Percentiles rank a stretch among this genome's conserved stretches.
phyloP scores from a whole-genome alignment of 495 filamentous ascomycete species.

The Podospora pseudocomata region DNA sequence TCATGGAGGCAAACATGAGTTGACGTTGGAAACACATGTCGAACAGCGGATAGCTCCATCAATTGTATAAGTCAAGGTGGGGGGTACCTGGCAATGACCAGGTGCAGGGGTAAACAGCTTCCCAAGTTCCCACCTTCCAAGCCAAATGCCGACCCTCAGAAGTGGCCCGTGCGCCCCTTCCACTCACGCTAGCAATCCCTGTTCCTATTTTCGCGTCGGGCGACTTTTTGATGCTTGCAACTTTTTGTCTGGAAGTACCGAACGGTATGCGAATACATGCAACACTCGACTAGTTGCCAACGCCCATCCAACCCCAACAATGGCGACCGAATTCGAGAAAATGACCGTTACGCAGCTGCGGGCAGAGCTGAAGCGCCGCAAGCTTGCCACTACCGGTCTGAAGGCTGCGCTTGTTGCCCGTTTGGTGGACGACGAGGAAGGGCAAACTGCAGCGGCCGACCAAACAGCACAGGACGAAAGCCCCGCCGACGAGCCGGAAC shows the following conservation, averaged over 20 bases:
- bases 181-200: neutral
- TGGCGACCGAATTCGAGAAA: constrained; percentile 55
- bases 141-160: constrained; percentile 3
- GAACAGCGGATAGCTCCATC: neutral
- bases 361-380: constrained; percentile 54
- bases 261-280: neutral
- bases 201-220: neutral
- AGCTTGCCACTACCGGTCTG: constrained; percentile 51
- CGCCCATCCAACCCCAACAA: constrained; percentile 20
- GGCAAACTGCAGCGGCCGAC: neutral
- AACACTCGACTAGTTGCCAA: neutral
- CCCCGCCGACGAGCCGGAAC: neutral
- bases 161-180: neutral
- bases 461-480: constrained; percentile 14
- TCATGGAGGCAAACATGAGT: neutral
- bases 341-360: constrained; percentile 59
- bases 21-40: neutral
- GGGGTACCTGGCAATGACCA: neutral
- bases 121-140: too few relatives aligned
- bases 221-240: constrained; percentile 7
- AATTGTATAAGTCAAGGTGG: neutral
- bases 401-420: constrained; percentile 57
- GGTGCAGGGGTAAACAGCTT: neutral
- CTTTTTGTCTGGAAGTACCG: neutral
- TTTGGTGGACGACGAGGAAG: constrained; percentile 27